phyloP scores from a whole-genome alignment of 1,284 basidiomycete species.

The Cutaneotrichosporon arboriforme region DNA sequence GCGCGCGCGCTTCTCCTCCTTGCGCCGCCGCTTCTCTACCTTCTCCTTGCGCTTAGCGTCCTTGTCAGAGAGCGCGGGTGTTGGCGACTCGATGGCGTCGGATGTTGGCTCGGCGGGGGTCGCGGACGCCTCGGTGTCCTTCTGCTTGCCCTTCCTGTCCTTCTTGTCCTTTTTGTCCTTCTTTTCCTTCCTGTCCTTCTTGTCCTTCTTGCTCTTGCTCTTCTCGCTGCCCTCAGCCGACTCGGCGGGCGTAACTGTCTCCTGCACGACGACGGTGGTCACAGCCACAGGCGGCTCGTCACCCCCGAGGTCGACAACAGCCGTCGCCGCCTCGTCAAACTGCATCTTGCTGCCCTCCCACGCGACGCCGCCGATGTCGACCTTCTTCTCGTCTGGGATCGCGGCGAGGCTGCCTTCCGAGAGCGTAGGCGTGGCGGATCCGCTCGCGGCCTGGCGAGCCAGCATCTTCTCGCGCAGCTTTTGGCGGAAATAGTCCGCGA shows the following conservation, averaged over 20 bases:
- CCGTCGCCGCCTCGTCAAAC: slow-evolving; percentile 24
- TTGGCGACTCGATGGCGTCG: no score
- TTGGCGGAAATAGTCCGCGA: slow-evolving; percentile 46
- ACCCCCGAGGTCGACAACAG: slow-evolving; percentile 12
- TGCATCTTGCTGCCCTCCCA: slow-evolving; percentile 38
- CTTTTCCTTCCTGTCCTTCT: slow-evolving; percentile 4
- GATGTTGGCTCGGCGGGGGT: neutral
- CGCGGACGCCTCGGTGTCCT: neutral
- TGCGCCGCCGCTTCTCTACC: slow-evolving; percentile 9
- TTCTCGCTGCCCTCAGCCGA: neutral
- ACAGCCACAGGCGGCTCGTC: slow-evolving; percentile 11
- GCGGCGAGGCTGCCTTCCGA: slow-evolving; percentile 24
- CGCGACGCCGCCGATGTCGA: slow-evolving; percentile 26
- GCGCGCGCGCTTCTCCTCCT: slow-evolving; percentile 8
- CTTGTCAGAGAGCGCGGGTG: neutral
- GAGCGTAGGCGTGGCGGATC: slow-evolving; percentile 16
- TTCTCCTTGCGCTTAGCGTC: neutral
- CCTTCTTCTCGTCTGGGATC: slow-evolving; percentile 26
- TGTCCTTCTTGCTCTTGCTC: slow-evolving; percentile 4
- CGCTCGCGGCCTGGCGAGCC: slow-evolving; percentile 29
- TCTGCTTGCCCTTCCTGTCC: neutral
- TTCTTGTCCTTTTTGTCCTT: slow-evolving; percentile 1
- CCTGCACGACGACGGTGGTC: neutral
- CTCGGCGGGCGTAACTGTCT: neutral
- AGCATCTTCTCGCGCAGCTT: slow-evolving; percentile 45